Base-by-base conservation (phyloP, 192 early-diverging fungal species). In the Entophlyctis helioformis region DNA sequence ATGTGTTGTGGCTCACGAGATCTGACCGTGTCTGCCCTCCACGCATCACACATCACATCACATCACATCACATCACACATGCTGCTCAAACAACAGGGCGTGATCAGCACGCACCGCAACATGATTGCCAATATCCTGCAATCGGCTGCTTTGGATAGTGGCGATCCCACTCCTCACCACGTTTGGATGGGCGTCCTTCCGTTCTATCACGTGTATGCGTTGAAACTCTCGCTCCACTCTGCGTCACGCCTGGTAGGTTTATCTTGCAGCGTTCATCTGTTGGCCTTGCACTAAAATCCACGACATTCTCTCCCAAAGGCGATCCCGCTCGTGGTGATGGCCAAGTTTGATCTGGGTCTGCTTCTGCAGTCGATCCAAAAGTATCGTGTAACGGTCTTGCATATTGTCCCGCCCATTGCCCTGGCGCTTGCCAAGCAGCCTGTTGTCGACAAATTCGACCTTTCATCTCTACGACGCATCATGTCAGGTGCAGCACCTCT, bases 401-500 rank as follows among this genome's bases (percentile, higher is more conserved):
- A 66, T 36, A 49, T 73, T 12, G 83, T 81, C 2, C 83, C 86
- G 21, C 85, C 85, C 28, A 78, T 87, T 47, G 52, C 73, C n/a
- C 63, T 96, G 23, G 72, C 69, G 20, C 52, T 96, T 44, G 80
- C 83, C 5, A 89, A 87, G 48, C 62, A 76, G 49, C 85, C 88
- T 11, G 57, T 78, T 37, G 80, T 82, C 26, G 60, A 66, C 29
- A 74, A 86, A n/a, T 91, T 71, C 48, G 74, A 88, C 40, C 57
- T 93, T 35, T 68, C 76, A 0, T 77, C 71, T 26, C 67, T 91
- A 9, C 46, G 67, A 19, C 57, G 54, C 19, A 48, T 86, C 37
- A 64, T 74, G 45, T 82, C 72, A 39, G 88, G 86, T 19, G 89
- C 89, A 0, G 92, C 92, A 1, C 88, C 88, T 3, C 62, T 92